A percentile compares a stretch with the other conserved stretches of the same genome.
phyloP scores from a whole-genome alignment of 805 yeast species.

The Saturnispora bothae region DNA sequence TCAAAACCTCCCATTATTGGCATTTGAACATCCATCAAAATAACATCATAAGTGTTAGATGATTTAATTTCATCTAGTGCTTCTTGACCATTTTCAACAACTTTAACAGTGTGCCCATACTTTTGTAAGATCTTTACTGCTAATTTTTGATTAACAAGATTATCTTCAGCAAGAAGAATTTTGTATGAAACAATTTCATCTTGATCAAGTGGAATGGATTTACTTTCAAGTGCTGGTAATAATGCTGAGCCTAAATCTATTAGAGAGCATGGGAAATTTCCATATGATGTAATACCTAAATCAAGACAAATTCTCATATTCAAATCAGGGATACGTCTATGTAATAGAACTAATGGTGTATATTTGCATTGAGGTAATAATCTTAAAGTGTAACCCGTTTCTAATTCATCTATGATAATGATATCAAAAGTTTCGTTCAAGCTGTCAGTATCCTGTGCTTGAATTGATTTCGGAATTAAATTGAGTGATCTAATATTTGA shows the following conservation, averaged over 20 bases:
- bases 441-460: constrained; percentile 39
- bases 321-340: constrained; percentile 64
- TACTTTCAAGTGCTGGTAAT: constrained; percentile 75
- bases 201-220: constrained; percentile 68
- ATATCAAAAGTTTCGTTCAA: constrained; percentile 66
- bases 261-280: constrained; percentile 78
- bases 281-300: constrained; percentile 78
- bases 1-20: constrained; percentile 94
- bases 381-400: constrained; percentile 61
- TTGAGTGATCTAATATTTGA: constrained; percentile 43
- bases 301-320: constrained; percentile 77
- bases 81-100: constrained; percentile 77
- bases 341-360: constrained; percentile 71
- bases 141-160: constrained; percentile 75
- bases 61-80: constrained; percentile 63
- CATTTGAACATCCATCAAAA: constrained; percentile 91
- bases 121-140: constrained; percentile 80
- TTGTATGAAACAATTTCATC: constrained; percentile 70
- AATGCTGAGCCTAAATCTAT: constrained; percentile 75
- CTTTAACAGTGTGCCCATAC: constrained; percentile 75
- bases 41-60: constrained; percentile 61
- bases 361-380: constrained; percentile 68
- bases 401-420: constrained; percentile 72
- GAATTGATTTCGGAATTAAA: constrained; percentile 45
- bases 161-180: constrained; percentile 77